Percentiles rank a stretch among this genome's conserved stretches.
phyloP scores from a whole-genome alignment of 192 early-diverging fungal genomes.

The Coemansia sp. region DNA sequence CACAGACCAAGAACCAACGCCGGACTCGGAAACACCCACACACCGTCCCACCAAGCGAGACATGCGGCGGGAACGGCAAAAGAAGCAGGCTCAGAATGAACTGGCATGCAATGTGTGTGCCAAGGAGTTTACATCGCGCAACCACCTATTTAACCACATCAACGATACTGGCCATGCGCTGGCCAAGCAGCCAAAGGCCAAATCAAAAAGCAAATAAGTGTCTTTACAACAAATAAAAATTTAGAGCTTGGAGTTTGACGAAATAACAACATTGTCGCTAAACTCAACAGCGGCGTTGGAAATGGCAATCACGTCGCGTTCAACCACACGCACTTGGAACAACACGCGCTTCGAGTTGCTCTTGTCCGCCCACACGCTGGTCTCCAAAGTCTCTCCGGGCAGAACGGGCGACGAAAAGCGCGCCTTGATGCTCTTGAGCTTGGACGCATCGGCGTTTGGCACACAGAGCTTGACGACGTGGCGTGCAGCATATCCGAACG shows the following conservation, averaged over 20 bases:
- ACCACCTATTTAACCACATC: slow-evolving; percentile 87
- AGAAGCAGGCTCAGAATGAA: slow-evolving; percentile 54
- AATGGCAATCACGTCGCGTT: slow-evolving; percentile 88
- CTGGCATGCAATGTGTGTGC: slow-evolving; percentile 79
- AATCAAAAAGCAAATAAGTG: background rate
- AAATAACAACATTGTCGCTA: slow-evolving; percentile 20
- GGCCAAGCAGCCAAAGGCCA: slow-evolving; percentile 13
- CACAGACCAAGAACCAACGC: background rate
- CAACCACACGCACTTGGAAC: slow-evolving; percentile 92
- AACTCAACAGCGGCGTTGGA: slow-evolving; percentile 92
- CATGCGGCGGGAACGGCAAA: slow-evolving; percentile 60
- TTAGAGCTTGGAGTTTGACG: slow-evolving; percentile 35
- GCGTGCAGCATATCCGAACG: slow-evolving; percentile 88
- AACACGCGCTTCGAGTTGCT: slow-evolving; percentile 82
- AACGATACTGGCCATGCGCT: slow-evolving; percentile 82
- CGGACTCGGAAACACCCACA: background rate
- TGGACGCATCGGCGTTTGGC: slow-evolving; percentile 62
- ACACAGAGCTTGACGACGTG: slow-evolving; percentile 81
- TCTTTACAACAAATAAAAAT: background rate
- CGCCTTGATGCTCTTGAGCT: slow-evolving; percentile 85
- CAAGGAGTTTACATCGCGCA: slow-evolving; percentile 70
- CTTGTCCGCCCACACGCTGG: slow-evolving; percentile 83
- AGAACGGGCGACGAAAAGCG: slow-evolving; percentile 85
- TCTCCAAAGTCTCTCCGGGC: slow-evolving; percentile 97
- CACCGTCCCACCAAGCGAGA: slow-evolving; percentile 48